Evolutionary conservation across 1,284 basidiomycete species (phyloP), one percentile per base, ranked within the genome.

Genomic region (Agroathelia rolfsii): DNA sequence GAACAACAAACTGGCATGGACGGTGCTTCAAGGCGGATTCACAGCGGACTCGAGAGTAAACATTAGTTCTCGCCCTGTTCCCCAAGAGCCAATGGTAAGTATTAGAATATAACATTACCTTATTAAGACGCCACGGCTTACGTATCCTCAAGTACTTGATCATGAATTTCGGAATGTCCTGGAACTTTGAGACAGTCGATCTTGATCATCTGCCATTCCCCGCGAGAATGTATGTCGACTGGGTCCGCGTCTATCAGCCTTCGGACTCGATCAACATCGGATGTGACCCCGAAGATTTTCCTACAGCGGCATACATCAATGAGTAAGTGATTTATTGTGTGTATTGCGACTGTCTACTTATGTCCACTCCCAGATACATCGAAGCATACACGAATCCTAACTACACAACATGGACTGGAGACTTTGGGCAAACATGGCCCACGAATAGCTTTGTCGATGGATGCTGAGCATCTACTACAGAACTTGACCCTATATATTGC

Each of bases 351-450:
- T 14, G 11, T 29, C 6, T 30, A 34, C n/a, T 37, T 17, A 18
- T 19, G n/a, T 28, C n/a, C 30, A 24, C 36, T 23, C 42, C 18
- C 41, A 85, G 79, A 21, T 81, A 86, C 49, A 46, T 72, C 15
- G 58, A 66, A 37, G 76, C 76, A 34, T 86, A 84, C 47, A 65
- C 59, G 25, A 72, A 86, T 46, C 59, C 80, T 8, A 85, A 86
- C 46, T 54, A 80, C 17, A 86, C 83, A 22, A 82, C 75, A 28
- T 86, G 82, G 84, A 59, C 58, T 20, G 51, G 44, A 12, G 59
- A 59, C 24, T 55, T 51, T 24, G 42, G 44, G 2, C 50, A 51
- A 25, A 37, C 56, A 13, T 50, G 55, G 26, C 53, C 53, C 6
- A 58, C 45, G 33, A 55, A 52, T 32, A 41, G 31, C 26, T 50